Evolutionary conservation across 1,284 basidiomycete species (phyloP).

Genomic region (Leccinum griseonigrum): DNA sequence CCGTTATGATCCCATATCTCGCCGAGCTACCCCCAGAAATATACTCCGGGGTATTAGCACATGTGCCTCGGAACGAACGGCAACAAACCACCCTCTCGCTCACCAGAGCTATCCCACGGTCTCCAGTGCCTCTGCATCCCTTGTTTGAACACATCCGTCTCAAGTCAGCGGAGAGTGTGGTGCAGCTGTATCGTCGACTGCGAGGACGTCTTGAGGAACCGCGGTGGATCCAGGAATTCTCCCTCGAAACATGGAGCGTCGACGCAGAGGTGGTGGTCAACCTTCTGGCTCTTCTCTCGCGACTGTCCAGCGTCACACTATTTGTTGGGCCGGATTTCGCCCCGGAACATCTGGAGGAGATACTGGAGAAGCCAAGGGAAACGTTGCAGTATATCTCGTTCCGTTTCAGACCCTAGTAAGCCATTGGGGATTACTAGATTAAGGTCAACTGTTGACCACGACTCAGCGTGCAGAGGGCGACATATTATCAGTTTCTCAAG

Average conservation of each 20-base stretch:
- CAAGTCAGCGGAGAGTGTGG: constrained; percentile 41
- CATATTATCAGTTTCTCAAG: constrained; percentile 68
- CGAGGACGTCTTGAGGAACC: constrained; percentile 34
- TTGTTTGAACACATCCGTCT: constrained; percentile 54
- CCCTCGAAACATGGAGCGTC: constrained; percentile 53
- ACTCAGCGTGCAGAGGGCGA: constrained; percentile 59
- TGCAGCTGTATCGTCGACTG: constrained; percentile 50
- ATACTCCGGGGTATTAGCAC: constrained; percentile 50
- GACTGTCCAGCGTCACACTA: constrained; percentile 47
- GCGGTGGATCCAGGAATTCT: constrained; percentile 45
- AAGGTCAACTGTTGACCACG: constrained; percentile 1
- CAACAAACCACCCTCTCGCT: constrained; percentile 50
- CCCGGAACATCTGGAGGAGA: constrained; percentile 63
- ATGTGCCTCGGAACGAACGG: constrained; percentile 39
- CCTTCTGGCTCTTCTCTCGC: constrained; percentile 48
- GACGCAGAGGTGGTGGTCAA: constrained; percentile 65
- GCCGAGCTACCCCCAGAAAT: constrained; percentile 55
- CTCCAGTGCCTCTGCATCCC: constrained; percentile 47
- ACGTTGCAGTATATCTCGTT: constrained; percentile 47
- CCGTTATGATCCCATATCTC: constrained; percentile 19
- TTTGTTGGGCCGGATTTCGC: constrained; percentile 58
- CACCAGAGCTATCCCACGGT: constrained; percentile 51
- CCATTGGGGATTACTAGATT: constrained; percentile 4
- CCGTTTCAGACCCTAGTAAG: constrained; percentile 70
- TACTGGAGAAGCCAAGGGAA: constrained; percentile 44